Base-by-base conservation (phyloP, 225 moss, liverwort and hornwort genomes). In the Pseudoscleropodium purum region DNA sequence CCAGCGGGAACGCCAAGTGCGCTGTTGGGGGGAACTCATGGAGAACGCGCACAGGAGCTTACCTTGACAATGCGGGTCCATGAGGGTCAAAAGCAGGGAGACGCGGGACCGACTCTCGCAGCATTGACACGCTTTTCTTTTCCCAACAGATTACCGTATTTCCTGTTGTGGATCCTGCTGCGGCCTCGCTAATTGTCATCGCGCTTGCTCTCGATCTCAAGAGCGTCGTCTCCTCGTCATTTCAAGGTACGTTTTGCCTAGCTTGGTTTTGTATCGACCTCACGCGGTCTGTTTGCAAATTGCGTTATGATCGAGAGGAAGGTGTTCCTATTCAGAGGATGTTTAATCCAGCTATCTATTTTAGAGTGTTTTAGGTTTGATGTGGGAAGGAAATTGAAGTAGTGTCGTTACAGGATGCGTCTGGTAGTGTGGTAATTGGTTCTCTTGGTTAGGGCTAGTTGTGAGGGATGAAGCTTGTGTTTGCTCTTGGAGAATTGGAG, bases 221-320 rank as follows among this genome's bases (percentile, higher is more conserved):
- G 86, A 80, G n/a, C 72, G 15, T 89, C 72, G 9, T 26, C 43
- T 87, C 18, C 62, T 88, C 91, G 52, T 87, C 89, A 54, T 75
- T 89, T 88, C 39, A 87, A 93, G 94, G 93, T 94, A 86, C 14
- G 57, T 23, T 25, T 70, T 59, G 57, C 21, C 36, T 57, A 9
- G 2, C 29, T 89, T 88, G 65, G 84, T 84, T 56, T 27, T 15
- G 64, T 79, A 64, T 91, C 33, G 70, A 79, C 49, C 20, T 88
- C 87, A 39, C 59, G 37, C 41, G 29, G 49, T 59, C 27, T 18
- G 63, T 77, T 59, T 83, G 65, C 52, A 57, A 90, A 30, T 30
- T n/a, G 34, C 43, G 43, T 74, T 34, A 23, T 34, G 74, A 49
- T 19, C 12, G 59, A 27, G 52, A 84, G 20, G 56, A 84, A 70